A percentile compares a stretch with the other conserved stretches of the same genome.
Conservation (phyloP, 2,329 filamentous ascomycete genomes). For the Microcyclospora tardicrescens region DNA sequence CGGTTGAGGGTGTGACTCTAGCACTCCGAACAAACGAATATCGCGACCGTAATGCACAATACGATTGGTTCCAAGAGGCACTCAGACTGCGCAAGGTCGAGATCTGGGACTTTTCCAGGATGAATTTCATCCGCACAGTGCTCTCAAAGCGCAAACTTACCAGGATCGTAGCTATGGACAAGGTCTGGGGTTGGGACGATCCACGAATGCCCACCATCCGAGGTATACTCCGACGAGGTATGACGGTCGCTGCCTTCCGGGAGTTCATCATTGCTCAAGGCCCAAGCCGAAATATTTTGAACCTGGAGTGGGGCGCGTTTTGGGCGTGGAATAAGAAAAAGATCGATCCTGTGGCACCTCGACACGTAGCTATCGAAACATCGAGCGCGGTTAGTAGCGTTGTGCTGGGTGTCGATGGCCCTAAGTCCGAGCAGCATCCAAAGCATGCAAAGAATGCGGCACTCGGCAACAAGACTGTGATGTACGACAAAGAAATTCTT, state of each 20-base stretch:
- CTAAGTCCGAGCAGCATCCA: slow-evolving; percentile 59
- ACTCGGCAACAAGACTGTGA: slow-evolving; percentile 74
- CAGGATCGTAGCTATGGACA: slow-evolving; percentile 63
- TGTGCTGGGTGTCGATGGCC: slow-evolving; percentile 20
- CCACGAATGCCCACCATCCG: slow-evolving; percentile 76
- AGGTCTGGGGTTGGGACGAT: slow-evolving; percentile 76
- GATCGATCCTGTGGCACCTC: slow-evolving; percentile 35
- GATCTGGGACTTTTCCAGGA: slow-evolving; percentile 74
- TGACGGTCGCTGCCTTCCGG: slow-evolving; percentile 64
- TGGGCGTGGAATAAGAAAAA: slow-evolving; percentile 43
- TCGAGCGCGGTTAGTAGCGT: slow-evolving; percentile 48
- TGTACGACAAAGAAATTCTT: slow-evolving; percentile 60
- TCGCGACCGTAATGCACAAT: slow-evolving; percentile 74
- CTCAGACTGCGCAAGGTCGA: slow-evolving; percentile 63
- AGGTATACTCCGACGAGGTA: slow-evolving; percentile 63
- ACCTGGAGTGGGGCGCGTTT: slow-evolving; percentile 65
- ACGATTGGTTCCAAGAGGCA: slow-evolving; percentile 71
- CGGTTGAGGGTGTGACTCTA: slow-evolving; percentile 69
- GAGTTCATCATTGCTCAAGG: slow-evolving; percentile 80
- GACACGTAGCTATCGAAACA: slow-evolving; percentile 47
- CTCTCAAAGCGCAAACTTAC: slow-evolving; percentile 78
- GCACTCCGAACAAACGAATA: slow-evolving; percentile 76
- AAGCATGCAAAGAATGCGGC: slow-evolving; percentile 82
- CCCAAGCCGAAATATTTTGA: slow-evolving; percentile 69
- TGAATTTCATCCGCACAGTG: slow-evolving; percentile 75